phyloP scores from a whole-genome alignment of 805 yeast species.

The Spathaspora girioi region DNA sequence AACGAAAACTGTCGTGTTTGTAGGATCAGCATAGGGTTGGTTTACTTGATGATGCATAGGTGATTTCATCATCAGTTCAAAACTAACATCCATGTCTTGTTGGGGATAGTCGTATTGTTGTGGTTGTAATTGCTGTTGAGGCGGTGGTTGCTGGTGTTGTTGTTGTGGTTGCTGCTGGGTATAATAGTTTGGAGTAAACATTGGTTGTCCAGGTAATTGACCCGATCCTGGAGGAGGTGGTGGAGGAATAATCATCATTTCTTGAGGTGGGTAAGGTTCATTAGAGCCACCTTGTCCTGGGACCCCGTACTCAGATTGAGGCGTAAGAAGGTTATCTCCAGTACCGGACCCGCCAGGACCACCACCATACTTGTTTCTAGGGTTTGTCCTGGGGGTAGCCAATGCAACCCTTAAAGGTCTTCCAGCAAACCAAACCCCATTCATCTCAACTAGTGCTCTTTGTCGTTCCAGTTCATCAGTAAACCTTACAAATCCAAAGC shows the following conservation, averaged over 20 bases:
- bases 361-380: slow-evolving; percentile 2
- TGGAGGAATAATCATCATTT: slow-evolving; percentile 6
- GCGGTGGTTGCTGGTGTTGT: background rate
- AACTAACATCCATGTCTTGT: background rate
- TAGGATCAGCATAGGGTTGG: slow-evolving; percentile 48
- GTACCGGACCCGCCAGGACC: background rate
- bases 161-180: slow-evolving; percentile 1
- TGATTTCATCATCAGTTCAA: background rate
- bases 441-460: slow-evolving; percentile 68
- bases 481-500: slow-evolving; percentile 80
- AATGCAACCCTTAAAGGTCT: slow-evolving; percentile 72
- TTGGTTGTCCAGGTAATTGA: background rate
- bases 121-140: background rate
- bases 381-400: slow-evolving; percentile 62
- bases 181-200: background rate
- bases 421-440: slow-evolving; percentile 78
- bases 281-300: background rate
- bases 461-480: slow-evolving; percentile 66
- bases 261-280: slow-evolving; percentile 1
- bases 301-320: background rate
- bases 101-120: background rate
- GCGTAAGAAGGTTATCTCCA: background rate
- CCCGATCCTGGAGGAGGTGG: slow-evolving; percentile 10
- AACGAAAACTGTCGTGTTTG: slow-evolving; percentile 72
- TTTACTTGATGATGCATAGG: slow-evolving; percentile 2